Conservation (phyloP, 2,329 filamentous ascomycete genomes). For the Colletotrichum eleusines region DNA sequence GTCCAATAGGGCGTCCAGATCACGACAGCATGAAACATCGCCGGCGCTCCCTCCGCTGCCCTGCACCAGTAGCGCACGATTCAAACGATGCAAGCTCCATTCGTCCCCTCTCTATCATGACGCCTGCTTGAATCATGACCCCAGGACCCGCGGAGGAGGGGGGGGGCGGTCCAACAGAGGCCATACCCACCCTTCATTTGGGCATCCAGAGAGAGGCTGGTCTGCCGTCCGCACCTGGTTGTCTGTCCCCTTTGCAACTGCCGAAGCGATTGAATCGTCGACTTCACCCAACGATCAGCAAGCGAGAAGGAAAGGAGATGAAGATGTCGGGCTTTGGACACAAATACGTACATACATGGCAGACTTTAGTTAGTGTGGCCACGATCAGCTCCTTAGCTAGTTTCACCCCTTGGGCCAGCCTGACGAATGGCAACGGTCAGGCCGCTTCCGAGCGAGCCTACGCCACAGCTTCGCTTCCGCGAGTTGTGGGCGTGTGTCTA, state of each 20-base stretch:
- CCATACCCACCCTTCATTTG: constrained; percentile 5
- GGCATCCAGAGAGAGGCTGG: constrained; percentile 1
- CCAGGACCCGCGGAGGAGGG: neutral
- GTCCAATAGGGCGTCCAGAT: constrained; percentile 18
- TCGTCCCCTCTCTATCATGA: constrained; percentile 8
- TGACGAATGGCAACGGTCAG: neutral
- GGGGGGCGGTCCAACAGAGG: neutral
- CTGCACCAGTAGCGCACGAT: constrained; percentile 24
- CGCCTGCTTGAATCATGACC: constrained; percentile 17
- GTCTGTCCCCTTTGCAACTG: constrained; percentile 23
- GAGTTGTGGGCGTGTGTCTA: neutral
- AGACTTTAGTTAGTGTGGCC: neutral
- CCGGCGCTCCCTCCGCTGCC: constrained; percentile 12
- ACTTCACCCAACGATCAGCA: constrained; percentile 3
- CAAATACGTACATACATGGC: neutral
- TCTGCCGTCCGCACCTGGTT: neutral
- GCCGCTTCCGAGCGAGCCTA: neutral
- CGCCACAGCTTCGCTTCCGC: constrained; percentile 10
- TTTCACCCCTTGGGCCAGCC: neutral
- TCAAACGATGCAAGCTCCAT: constrained; percentile 19
- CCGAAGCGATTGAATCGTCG: constrained; percentile 12
- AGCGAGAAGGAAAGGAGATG: neutral
- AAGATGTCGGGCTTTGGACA: neutral
- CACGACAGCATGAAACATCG: constrained; percentile 32
- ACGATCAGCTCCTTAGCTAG: constrained; percentile 2